Evolutionary conservation across 371 early-diverging fungal genomes (phyloP), one percentile per base, ranked within the genome.

Genomic region (Mortierella sp.): DNA sequence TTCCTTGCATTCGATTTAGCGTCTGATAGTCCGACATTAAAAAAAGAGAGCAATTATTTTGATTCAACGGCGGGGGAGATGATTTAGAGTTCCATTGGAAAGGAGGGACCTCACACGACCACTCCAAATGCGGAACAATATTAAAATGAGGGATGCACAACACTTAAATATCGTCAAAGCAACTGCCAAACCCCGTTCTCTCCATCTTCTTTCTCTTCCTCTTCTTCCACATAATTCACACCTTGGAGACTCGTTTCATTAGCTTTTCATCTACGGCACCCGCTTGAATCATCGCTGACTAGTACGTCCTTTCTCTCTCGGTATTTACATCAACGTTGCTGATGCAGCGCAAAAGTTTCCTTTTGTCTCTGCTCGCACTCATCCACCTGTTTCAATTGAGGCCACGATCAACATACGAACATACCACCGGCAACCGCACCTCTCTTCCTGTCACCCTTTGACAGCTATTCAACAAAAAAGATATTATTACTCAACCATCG

Each of bases 71-170:
- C 10, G 22, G 22, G 24, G 12, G 11, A 28, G 55, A 55, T 28
- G 4, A 8, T 55, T 55, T 55, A 28, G 12, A 55, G 52, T 52
- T 52, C 52, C 52, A 52, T 52, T 52, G 52, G 30, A 28, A 28
- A 55, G 2, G 12, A 11, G 28, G 55, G 45, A 45, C 55, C 55
- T 55, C 55, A 55, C 55, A 55, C 55, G 55, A 55, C 28, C 24
- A 55, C 30, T 55, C 55, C 55, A 55, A 55, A 55, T 14, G 14
- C 24, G 55, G 55, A 55, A 55, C 26, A 62, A 10, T 43, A 43
- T 60, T 37, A 28, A 68, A 26, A 30, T 66, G 26, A n/a, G n/a
- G n/a, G 47, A 57, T 47, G 30, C 22, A 58, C 37, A 40, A 59
- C 68, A 24, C 55, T 55, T 59, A 3, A 37, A 32, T 28, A 3